Conservation (phyloP, 768 basidiomycete genomes). For the Terana coerulea region DNA sequence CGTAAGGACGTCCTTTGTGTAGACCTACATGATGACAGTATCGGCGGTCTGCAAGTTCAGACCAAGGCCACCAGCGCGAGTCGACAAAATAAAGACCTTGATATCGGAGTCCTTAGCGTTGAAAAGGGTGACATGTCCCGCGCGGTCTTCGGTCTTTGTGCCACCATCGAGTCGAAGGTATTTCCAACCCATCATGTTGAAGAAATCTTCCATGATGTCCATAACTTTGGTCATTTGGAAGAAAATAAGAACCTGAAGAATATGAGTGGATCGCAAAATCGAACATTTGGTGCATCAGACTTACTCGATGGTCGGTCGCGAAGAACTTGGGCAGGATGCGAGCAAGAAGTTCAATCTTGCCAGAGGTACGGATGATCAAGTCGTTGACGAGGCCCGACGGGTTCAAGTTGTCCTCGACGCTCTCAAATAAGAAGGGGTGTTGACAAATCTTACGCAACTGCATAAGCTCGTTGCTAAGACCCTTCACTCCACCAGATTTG, state of each 20-base stretch:
- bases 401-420: conserved; percentile 92
- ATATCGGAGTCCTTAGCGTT: conserved; percentile 87
- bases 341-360: conserved; percentile 90
- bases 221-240: conserved; percentile 99
- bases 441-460: conserved; percentile 98
- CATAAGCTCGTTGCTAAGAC: conserved; percentile 93
- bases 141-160: conserved; percentile 94
- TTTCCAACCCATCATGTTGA: conserved; percentile 83
- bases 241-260: conserved; percentile 85
- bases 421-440: conserved; percentile 95
- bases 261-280: conserved; percentile 5
- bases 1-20: neutral
- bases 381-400: conserved; percentile 80
- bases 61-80: conserved; percentile 89
- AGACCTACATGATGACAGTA: conserved; percentile 86
- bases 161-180: conserved; percentile 94
- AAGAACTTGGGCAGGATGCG: conserved; percentile 96
- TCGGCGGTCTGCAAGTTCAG: conserved; percentile 95
- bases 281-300: conserved; percentile 19
- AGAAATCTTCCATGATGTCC: conserved; percentile 96
- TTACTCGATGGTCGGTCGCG: conserved; percentile 81
- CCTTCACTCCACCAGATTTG: conserved; percentile 67
- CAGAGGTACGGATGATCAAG: conserved; percentile 79
- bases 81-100: conserved; percentile 91
- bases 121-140: conserved; percentile 79